Evolutionary conservation across 257 asterid species (phyloP), one percentile per base, ranked within the genome.

Genomic region (Solanum etuberosum): DNA sequence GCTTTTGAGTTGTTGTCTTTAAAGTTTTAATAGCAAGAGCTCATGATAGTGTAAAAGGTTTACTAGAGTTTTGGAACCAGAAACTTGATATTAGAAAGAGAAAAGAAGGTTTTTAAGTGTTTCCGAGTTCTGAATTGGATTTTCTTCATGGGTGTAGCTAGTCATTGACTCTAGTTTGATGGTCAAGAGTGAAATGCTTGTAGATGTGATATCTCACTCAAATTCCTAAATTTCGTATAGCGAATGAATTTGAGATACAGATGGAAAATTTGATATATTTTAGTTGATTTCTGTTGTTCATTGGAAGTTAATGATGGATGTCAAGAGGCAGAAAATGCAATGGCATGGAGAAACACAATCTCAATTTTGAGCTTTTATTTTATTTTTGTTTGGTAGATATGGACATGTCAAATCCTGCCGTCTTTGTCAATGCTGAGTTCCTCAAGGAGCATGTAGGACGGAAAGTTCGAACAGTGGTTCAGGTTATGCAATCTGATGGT

Each of bases 381-480:
- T 27, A 3, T 34, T 68, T 42, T 43, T 15, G 31, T 25, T 31
- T 43, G 5, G 7, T 85, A 81, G 90, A 86, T 48, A 96, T 97
- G 99, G 98, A 96, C 86, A 94, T 94, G 12, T 93, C 98, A 38
- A 94, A 92, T 77, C 99, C 98, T 29, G 94, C 98, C 7, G 98
- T 92, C 32, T 94, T 96, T 59, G 98, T 94, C 61, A 96, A 96
- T 90, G 97, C 92, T 25, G 99, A 93, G 92, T 89, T 94, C 59
- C 90, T 96, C 84, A 91, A 92, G 73, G 71, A 87, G 92, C 89
- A 95, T 76, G 91, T 91, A 0, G 98, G 98, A 5, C 93, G 94
- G 90, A 91, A 96, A 81, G 98, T 96, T 43, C 92, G 98, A 65
- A 94, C 96, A 5, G 95, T 92, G 77, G 90, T 96, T 91, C 98